Conservation (phyloP, 2,329 filamentous ascomycete genomes). For the Fusarium virguliforme region DNA sequence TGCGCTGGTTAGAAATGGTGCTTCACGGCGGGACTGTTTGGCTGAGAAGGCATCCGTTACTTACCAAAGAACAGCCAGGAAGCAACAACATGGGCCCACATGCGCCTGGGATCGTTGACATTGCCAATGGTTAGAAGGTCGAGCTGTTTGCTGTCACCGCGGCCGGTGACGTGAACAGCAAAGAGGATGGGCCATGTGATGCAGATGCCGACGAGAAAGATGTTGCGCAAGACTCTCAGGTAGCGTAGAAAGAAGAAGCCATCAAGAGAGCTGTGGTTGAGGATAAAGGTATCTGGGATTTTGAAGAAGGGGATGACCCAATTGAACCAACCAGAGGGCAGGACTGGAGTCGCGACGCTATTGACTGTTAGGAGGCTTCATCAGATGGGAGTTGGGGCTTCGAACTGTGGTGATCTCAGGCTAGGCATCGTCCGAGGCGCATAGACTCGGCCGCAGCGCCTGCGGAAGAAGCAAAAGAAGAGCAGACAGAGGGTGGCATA, state of each 20-base stretch:
- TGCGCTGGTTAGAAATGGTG: constrained; percentile 53
- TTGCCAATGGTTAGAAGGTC: constrained; percentile 87
- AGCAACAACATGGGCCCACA: constrained; percentile 86
- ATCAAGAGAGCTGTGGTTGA: constrained; percentile 94
- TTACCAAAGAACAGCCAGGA: constrained; percentile 81
- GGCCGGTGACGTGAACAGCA: constrained; percentile 89
- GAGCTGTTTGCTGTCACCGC: constrained; percentile 75
- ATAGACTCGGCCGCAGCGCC: constrained; percentile 68
- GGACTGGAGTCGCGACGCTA: constrained; percentile 71
- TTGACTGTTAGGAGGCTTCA: constrained; percentile 16
- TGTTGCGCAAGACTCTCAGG: constrained; percentile 78
- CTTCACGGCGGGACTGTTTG: neutral
- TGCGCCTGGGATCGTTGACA: constrained; percentile 71
- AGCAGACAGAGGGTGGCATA: constrained; percentile 67
- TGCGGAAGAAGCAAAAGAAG: constrained; percentile 66
- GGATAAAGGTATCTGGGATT: constrained; percentile 81
- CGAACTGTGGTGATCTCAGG: constrained; percentile 63
- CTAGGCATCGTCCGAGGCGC: constrained; percentile 67
- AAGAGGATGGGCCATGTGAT: constrained; percentile 91
- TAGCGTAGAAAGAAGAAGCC: constrained; percentile 91
- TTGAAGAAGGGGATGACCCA: constrained; percentile 80
- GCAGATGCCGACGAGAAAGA: constrained; percentile 86
- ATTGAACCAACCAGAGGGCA: constrained; percentile 75
- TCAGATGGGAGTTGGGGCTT: neutral
- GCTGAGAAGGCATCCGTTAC: neutral